Conservation (phyloP, 1,284 basidiomycete genomes). For the Fomes fomentarius region DNA sequence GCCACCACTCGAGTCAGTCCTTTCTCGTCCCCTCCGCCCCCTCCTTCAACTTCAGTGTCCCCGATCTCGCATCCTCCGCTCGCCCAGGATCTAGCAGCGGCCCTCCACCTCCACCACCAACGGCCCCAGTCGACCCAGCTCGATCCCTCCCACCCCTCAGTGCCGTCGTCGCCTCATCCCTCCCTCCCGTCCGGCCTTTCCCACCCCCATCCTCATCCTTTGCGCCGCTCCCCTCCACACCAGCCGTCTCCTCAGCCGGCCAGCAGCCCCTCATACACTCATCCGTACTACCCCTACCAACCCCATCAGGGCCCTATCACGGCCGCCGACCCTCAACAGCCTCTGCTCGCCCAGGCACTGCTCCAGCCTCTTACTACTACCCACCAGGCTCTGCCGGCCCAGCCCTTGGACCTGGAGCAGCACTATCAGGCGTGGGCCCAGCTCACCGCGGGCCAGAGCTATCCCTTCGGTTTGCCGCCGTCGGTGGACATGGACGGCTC, state of each 20-base stretch:
- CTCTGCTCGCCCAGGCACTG: constrained; percentile 64
- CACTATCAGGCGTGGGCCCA: constrained; percentile 44
- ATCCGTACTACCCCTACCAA: constrained; percentile 50
- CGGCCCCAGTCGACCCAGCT: constrained; percentile 31
- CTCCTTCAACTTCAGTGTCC: constrained; percentile 51
- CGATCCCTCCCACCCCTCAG: constrained; percentile 72
- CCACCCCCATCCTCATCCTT: constrained; percentile 32
- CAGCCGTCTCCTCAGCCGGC: constrained; percentile 27
- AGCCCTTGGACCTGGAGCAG: constrained; percentile 52
- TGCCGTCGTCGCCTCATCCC: constrained; percentile 70
- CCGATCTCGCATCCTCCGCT: constrained; percentile 43
- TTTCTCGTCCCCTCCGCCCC: constrained; percentile 62
- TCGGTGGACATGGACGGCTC: constrained; percentile 41
- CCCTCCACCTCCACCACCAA: constrained; percentile 48
- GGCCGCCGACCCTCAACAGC: constrained; percentile 49
- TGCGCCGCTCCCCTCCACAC: constrained; percentile 33
- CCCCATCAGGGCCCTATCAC: constrained; percentile 32
- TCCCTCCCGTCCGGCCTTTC: constrained; percentile 51
- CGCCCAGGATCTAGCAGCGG: constrained; percentile 50
- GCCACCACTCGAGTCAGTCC: constrained; percentile 59
- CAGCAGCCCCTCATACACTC: constrained; percentile 42
- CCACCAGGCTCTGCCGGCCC: constrained; percentile 32
- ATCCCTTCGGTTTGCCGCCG: constrained; percentile 43
- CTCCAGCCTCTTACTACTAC: constrained; percentile 59
- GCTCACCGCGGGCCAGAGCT: constrained; percentile 43